A percentile compares a stretch with the other conserved stretches of the same genome.
These are phyloP conservation scores for Tephrocybe rancida DNA, from an alignment of 768 basidiomycete genomes.

Conservation along the genomic window DNA sequence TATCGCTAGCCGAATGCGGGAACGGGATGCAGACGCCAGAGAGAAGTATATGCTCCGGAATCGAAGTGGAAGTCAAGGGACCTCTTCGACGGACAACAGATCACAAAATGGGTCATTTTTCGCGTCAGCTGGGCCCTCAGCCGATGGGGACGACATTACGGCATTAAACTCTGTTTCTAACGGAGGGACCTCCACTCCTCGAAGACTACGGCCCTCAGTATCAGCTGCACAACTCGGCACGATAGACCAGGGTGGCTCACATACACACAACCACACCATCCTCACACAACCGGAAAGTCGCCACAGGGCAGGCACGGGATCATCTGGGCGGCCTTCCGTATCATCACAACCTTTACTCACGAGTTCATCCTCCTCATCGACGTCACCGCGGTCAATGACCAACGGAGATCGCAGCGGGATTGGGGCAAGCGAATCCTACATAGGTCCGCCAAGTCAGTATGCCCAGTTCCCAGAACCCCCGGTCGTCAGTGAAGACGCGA, in stretches of 20 bases:
- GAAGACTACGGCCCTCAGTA: constrained; percentile 69
- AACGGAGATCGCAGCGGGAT: constrained; percentile 37
- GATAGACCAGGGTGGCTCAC: constrained; percentile 33
- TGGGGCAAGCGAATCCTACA: constrained; percentile 52
- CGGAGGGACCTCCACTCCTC: constrained; percentile 59
- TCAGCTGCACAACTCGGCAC: constrained; percentile 79
- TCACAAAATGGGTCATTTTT: constrained; percentile 58
- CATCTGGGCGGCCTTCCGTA: constrained; percentile 47
- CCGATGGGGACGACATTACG: constrained; percentile 56
- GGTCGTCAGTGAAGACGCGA: constrained; percentile 42
- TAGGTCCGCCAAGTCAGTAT: constrained; percentile 72
- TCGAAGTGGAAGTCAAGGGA: constrained; percentile 79
- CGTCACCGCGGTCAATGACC: constrained; percentile 40
- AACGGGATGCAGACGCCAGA: constrained; percentile 85
- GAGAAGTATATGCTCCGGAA: constrained; percentile 84
- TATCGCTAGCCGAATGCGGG: constrained; percentile 77
- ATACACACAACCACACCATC: constrained; percentile 27
- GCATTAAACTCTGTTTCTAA: constrained; percentile 46
- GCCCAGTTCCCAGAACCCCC: constrained; percentile 76
- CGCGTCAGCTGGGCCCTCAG: constrained; percentile 53
- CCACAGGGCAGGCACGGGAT: constrained; percentile 70
- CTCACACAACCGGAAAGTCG: constrained; percentile 49
- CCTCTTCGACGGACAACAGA: constrained; percentile 70
- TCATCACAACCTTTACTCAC: constrained; percentile 47
- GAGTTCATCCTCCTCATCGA: constrained; percentile 62